Base-by-base conservation (phyloP, 1,139 yeast species). In the Pichia sp. region DNA sequence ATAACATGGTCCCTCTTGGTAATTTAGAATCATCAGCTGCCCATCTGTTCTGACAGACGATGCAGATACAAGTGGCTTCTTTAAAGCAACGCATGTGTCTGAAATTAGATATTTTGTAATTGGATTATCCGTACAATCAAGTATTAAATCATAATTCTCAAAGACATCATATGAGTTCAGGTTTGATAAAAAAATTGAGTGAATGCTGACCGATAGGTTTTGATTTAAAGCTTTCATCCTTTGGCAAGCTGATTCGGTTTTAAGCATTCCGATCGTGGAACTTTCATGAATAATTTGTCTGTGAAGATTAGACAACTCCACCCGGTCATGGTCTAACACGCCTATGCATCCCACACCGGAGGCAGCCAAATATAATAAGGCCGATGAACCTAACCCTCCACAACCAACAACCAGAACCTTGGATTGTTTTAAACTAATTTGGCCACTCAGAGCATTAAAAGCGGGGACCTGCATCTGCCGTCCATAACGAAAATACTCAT, bases 331-430 rank as follows among this genome's bases (percentile, higher is more conserved):
- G 70, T 95, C 99, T 1, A 91, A 85, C 20, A 95, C 87, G 4
- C 97, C 97, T 31, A 93, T 75, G 2, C 73, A 70, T 1, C 98
- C 98, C 3, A 93, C 73, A 1, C 99, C 99, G 0, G 96, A 87
- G 0, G 95, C 97, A 0, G 86, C 84, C 3, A 95, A 72, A 66
- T 95, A 95, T 43, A 88, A 78, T 51, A 93, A 71, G 0, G 95
- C 95, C 0, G 99, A 98, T 61, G 96, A 87, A 0, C 99, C 99
- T 10, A 95, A 75, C 0, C 99, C 99, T 12, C 99, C 99, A 0
- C 97, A 97, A 1, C 99, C 99, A 8, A 95, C 78, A 0, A 95
- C 93, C 34, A 93, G 71, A 0, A 91, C 79, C 49, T 74, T 79
- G 1, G 93, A 60, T 0, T 68, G 61, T 62, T 84, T 84, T 50